A percentile compares a stretch with the other conserved stretches of the same genome.
phyloP scores from a whole-genome alignment of 768 basidiomycete genomes.

The Russula virescens region DNA sequence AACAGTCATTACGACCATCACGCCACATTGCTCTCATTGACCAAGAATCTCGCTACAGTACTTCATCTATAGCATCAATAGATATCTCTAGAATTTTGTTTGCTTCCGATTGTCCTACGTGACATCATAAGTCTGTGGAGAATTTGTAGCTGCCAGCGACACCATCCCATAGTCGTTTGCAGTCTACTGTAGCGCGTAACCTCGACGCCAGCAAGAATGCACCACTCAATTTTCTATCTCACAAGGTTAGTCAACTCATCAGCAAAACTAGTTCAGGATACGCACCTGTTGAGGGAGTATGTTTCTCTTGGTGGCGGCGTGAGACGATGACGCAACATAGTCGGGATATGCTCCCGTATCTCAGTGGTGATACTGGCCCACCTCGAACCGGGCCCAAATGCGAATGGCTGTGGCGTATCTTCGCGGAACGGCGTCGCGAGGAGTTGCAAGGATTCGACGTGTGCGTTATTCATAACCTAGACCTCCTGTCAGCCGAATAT shows the following conservation, averaged over 20 bases:
- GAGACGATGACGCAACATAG: constrained; percentile 83
- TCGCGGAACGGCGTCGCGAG: constrained; percentile 81
- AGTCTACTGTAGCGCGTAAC: constrained; percentile 68
- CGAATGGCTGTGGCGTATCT: constrained; percentile 61
- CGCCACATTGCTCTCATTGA: neutral
- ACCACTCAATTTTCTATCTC: constrained; percentile 68
- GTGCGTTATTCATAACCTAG: constrained; percentile 82
- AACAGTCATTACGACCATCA: constrained; percentile 5
- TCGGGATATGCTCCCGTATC: constrained; percentile 77
- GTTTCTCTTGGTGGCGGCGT: constrained; percentile 94
- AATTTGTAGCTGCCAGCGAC: constrained; percentile 42
- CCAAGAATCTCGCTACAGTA: neutral
- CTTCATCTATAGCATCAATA: constrained; percentile 7
- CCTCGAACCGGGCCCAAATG: constrained; percentile 60
- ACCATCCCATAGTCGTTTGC: constrained; percentile 69
- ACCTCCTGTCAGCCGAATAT: neutral
- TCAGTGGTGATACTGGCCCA: constrained; percentile 71
- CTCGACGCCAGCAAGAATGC: constrained; percentile 75
- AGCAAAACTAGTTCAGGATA: neutral
- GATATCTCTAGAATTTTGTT: neutral
- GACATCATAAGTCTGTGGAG: constrained; percentile 19
- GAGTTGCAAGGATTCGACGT: constrained; percentile 74
- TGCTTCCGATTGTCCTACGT: neutral
- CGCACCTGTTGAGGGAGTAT: constrained; percentile 85
- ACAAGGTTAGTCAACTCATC: neutral